Evolutionary conservation across 1,139 yeast genomes (phyloP).

Genomic region (Pichia sorboxylosa): DNA sequence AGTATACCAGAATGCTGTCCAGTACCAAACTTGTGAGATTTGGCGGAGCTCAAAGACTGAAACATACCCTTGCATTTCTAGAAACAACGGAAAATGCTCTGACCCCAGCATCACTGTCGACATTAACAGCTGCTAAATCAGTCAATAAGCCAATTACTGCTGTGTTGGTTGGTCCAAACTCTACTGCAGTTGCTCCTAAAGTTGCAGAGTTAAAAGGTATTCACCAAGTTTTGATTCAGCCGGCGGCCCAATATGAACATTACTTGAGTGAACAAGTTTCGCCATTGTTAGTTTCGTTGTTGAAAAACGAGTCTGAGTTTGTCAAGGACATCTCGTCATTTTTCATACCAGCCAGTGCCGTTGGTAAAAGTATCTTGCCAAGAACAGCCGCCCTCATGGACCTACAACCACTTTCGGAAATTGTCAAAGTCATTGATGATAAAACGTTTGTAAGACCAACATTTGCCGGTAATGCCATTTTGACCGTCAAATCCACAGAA

Average conservation of each 20-base stretch:
- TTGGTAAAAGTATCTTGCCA: constrained; percentile 80
- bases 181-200: constrained; percentile 30
- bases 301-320: constrained; percentile 30
- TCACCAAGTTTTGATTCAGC: constrained; percentile 39
- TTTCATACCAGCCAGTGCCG: constrained; percentile 70
- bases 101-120: constrained; percentile 56
- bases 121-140: constrained; percentile 53
- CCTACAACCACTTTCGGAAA: constrained; percentile 78
- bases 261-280: constrained; percentile 56
- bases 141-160: constrained; percentile 59
- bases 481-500: constrained; percentile 69
- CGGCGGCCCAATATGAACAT: constrained; percentile 39
- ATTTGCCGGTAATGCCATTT: constrained; percentile 89
- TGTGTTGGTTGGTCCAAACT: constrained; percentile 44
- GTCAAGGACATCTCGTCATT: constrained; percentile 58
- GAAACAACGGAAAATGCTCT: constrained; percentile 48
- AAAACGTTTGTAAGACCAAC: constrained; percentile 80
- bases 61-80: constrained; percentile 59
- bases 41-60: too few relatives aligned
- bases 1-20: too few relatives aligned
- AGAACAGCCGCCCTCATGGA: constrained; percentile 79
- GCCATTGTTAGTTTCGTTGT: constrained; percentile 41
- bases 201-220: constrained; percentile 31
- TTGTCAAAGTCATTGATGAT: constrained; percentile 52
- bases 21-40: too few relatives aligned